These are phyloP conservation scores for Articulospora tetracladia DNA, from an alignment of 495 filamentous ascomycete species.

Conservation along the genomic window DNA sequence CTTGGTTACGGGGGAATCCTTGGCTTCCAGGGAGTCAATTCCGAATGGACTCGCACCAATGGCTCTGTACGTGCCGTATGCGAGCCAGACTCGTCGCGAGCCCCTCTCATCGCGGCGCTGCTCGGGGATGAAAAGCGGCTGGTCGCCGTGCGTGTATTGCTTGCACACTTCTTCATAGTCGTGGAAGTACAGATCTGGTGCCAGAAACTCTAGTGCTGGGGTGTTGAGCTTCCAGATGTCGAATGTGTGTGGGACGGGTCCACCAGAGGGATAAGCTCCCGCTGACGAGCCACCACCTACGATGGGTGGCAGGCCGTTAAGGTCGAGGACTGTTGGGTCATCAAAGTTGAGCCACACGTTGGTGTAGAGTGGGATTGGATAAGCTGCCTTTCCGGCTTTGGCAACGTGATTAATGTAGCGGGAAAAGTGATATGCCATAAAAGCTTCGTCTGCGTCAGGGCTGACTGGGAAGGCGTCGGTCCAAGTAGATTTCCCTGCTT, in stretches of 20 bases:
- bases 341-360: conserved; percentile 47
- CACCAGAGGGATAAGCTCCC: conserved; percentile 44
- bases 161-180: conserved; percentile 38
- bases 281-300: conserved; percentile 40
- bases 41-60: conserved; percentile 42
- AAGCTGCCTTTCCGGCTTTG: conserved; percentile 36
- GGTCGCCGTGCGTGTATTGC: conserved; percentile 39
- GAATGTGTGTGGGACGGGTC: conserved; percentile 33
- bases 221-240: conserved; percentile 41
- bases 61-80: conserved; percentile 37
- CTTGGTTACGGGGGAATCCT: conserved; percentile 30
- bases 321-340: conserved; percentile 24
- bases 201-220: conserved; percentile 41
- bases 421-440: conserved; percentile 47
- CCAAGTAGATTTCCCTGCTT: conserved; percentile 28
- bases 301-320: conserved; percentile 28
- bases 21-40: conserved; percentile 35
- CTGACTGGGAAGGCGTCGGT: conserved; percentile 37
- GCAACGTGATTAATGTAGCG: conserved; percentile 40
- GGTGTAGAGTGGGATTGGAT: conserved; percentile 42
- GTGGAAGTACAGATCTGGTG: conserved; percentile 44
- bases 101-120: conserved; percentile 44
- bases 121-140: conserved; percentile 47
- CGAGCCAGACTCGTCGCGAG: conserved; percentile 38
- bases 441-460: conserved; percentile 40